phyloP scores from a whole-genome alignment of 2,329 filamentous ascomycete genomes.

The Sclerotinia glacialis region DNA sequence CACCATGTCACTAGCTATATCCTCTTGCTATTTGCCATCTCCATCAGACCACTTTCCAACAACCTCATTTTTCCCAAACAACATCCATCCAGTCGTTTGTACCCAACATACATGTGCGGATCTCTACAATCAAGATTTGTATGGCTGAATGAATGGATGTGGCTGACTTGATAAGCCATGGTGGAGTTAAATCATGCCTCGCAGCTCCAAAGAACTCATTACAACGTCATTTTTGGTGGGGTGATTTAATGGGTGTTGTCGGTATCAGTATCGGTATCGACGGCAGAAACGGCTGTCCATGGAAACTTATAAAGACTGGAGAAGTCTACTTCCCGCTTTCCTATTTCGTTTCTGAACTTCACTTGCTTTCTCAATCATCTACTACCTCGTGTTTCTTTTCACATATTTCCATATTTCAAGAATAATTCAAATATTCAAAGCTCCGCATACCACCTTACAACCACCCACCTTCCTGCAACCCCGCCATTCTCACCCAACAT shows the following conservation, averaged over 20 bases:
- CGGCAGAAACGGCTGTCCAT: neutral
- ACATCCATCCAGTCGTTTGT: neutral
- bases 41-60: slow-evolving; percentile 3
- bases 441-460: neutral
- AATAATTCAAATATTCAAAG: slow-evolving; percentile 6
- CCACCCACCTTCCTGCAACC: neutral
- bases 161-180: slow-evolving; percentile 3
- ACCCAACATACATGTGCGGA: neutral
- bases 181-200: neutral
- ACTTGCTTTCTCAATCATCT: neutral
- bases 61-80: neutral
- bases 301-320: slow-evolving; percentile 5
- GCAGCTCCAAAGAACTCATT: neutral
- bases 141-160: neutral
- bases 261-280: slow-evolving; percentile 8
- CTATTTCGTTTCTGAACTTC: neutral
- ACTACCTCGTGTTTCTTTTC: slow-evolving; percentile 7
- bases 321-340: neutral
- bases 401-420: neutral
- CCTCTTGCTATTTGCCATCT: neutral
- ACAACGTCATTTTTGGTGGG: slow-evolving; percentile 19
- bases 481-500: slow-evolving; percentile 26
- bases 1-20: neutral
- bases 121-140: neutral
- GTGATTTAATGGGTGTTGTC: slow-evolving; percentile 22